Conservation (phyloP, 2,329 filamentous ascomycete species). For the Macrophomina pseudophaseolina region DNA sequence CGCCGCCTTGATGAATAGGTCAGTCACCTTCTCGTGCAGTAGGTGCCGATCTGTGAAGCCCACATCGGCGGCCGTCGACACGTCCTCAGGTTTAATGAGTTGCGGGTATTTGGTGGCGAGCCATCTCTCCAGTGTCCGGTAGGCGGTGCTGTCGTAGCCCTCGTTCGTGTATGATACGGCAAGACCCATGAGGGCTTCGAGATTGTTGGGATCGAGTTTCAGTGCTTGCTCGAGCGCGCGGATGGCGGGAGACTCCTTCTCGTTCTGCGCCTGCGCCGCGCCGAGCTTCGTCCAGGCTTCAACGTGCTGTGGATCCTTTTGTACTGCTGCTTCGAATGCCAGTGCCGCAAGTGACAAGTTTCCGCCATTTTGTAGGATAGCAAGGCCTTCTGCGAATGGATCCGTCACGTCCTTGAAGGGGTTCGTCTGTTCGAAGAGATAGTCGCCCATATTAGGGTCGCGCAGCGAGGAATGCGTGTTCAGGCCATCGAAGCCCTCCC, state of each 20-base stretch:
- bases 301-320: constrained; percentile 84
- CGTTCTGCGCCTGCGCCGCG: constrained; percentile 93
- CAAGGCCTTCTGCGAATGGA: constrained; percentile 89
- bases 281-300: constrained; percentile 95
- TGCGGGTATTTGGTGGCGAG: constrained; percentile 91
- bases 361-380: constrained; percentile 90
- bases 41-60: constrained; percentile 92
- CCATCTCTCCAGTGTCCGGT: constrained; percentile 95
- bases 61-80: constrained; percentile 79
- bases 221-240: constrained; percentile 89
- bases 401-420: constrained; percentile 80
- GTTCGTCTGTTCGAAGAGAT: constrained; percentile 95
- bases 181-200: constrained; percentile 90
- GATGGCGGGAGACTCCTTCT: constrained; percentile 96
- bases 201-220: constrained; percentile 84
- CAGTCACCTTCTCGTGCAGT: constrained; percentile 87
- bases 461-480: constrained; percentile 70
- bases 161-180: constrained; percentile 98
- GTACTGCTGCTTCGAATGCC: constrained; percentile 93
- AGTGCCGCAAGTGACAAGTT: constrained; percentile 92
- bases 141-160: constrained; percentile 95
- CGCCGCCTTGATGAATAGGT: constrained; percentile 88
- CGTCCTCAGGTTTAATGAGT: constrained; percentile 65
- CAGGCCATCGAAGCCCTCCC: constrained; percentile 74
- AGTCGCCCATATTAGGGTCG: constrained; percentile 83